Evolutionary conservation across 2,329 filamentous ascomycete genomes (phyloP).

Genomic region (Xylariales sp.): DNA sequence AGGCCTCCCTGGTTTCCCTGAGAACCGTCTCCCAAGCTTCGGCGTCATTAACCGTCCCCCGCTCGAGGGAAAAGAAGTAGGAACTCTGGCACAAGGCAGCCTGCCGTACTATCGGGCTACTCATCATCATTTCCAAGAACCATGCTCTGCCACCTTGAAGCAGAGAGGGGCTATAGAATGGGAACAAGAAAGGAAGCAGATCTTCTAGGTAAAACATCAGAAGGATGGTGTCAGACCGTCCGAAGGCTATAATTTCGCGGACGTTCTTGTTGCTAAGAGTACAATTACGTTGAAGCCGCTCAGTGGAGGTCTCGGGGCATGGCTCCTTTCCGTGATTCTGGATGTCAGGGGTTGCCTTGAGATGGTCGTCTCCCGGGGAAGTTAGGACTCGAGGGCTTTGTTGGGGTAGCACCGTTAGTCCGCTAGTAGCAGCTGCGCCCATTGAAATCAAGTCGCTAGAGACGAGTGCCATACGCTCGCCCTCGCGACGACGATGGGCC

Average conservation of each 20-base stretch:
- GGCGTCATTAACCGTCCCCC: slow-evolving; percentile 7
- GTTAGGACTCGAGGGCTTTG: too few relatives aligned
- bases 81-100: slow-evolving; percentile 15
- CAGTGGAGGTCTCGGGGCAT: too few relatives aligned
- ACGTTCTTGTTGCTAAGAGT: slow-evolving; percentile 1
- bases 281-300: too few relatives aligned
- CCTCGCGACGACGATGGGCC: slow-evolving; percentile 10
- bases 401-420: background rate
- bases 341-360: too few relatives aligned
- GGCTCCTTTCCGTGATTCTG: too few relatives aligned
- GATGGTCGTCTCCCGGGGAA: too few relatives aligned
- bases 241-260: slow-evolving; percentile 5
- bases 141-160: slow-evolving; percentile 14
- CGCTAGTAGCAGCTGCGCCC: background rate
- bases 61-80: slow-evolving; percentile 17
- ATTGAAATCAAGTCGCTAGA: background rate
- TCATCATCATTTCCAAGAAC: slow-evolving; percentile 17
- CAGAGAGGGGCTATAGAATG: slow-evolving; percentile 16
- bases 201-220: slow-evolving; percentile 19
- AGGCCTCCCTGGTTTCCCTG: slow-evolving; percentile 15
- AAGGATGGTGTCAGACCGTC: slow-evolving; percentile 12
- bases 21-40: slow-evolving; percentile 16
- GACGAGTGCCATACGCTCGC: background rate
- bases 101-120: slow-evolving; percentile 15
- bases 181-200: slow-evolving; percentile 19